A percentile compares a stretch with the other conserved stretches of the same genome.
These are phyloP conservation scores for Acanthamoeba lenticulata DNA, from an alignment of 208 protist species.

Conservation along the genomic window DNA sequence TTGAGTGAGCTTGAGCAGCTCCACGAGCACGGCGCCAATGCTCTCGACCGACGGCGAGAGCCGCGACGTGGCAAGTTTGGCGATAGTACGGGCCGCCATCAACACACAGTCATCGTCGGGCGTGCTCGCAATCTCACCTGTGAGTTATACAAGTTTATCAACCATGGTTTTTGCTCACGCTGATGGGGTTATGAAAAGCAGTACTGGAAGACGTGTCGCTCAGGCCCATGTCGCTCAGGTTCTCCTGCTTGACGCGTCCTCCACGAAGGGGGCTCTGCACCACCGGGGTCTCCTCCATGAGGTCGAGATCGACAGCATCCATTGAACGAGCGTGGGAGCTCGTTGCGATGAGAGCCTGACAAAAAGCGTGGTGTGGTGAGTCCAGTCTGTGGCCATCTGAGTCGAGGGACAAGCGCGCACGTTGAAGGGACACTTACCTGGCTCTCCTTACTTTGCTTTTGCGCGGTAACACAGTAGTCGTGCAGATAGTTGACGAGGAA, in stretches of 20 bases:
- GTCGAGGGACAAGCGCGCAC: too few relatives aligned
- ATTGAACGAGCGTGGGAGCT: not conserved
- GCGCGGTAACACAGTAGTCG: not conserved
- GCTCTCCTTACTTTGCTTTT: slow-evolving; percentile 1
- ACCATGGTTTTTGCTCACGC: too few relatives aligned
- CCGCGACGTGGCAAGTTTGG: not conserved
- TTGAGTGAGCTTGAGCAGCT: not conserved
- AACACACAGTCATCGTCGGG: not conserved
- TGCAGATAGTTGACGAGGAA: not conserved
- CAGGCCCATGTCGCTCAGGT: too few relatives aligned
- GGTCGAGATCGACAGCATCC: not conserved
- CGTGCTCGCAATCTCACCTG: not conserved
- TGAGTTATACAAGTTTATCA: too few relatives aligned
- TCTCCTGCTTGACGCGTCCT: not conserved
- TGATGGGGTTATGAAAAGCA: not conserved
- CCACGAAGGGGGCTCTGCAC: not conserved
- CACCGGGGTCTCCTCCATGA: not conserved
- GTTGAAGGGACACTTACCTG: not conserved
- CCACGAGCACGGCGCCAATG: not conserved
- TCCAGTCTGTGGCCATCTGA: too few relatives aligned
- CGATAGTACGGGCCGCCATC: not conserved
- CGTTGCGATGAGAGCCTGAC: not conserved
- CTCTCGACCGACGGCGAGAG: not conserved
- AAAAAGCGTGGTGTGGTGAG: too few relatives aligned
- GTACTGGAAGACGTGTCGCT: not conserved